Conservation (phyloP, 192 early-diverging fungal species). For the Pecoramyces ruminantium region DNA sequence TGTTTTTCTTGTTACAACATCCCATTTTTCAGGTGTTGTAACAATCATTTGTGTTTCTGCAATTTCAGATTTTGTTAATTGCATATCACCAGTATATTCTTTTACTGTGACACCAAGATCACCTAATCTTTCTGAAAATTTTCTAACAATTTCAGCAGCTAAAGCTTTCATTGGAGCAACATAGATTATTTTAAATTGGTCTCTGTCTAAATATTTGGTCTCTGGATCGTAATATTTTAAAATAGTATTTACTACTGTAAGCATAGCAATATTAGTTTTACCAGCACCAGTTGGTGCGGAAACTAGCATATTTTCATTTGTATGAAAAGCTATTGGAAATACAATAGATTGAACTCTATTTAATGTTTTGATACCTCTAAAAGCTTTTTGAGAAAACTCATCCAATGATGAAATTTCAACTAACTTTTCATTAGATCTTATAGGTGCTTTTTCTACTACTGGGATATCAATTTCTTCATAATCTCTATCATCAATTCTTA, state of each 20-base stretch:
- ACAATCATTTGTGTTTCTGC: slow-evolving; percentile 91
- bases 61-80: slow-evolving; percentile 89
- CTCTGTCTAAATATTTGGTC: slow-evolving; percentile 42
- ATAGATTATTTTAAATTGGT: slow-evolving; percentile 96
- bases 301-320: slow-evolving; percentile 97
- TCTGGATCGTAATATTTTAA: slow-evolving; percentile 29
- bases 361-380: slow-evolving; percentile 68
- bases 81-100: slow-evolving; percentile 97
- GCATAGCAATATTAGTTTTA: slow-evolving; percentile 94
- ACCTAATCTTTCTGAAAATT: slow-evolving; percentile 66
- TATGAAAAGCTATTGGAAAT: slow-evolving; percentile 77
- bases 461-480: slow-evolving; percentile 90
- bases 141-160: slow-evolving; percentile 84
- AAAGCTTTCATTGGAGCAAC: slow-evolving; percentile 97
- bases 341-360: slow-evolving; percentile 95
- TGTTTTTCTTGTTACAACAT: slow-evolving; percentile 93
- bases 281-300: slow-evolving; percentile 97
- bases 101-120: slow-evolving; percentile 74
- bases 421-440: slow-evolving; percentile 39
- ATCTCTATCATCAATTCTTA: slow-evolving; percentile 18
- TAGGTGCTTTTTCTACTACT: slow-evolving; percentile 43
- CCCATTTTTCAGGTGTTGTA: slow-evolving; percentile 99
- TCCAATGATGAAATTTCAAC: slow-evolving; percentile 57
- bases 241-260: slow-evolving; percentile 72
- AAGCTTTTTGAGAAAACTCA: slow-evolving; percentile 41